Evolutionary conservation across 805 yeast species (phyloP).

Genomic region (Pichia gijzeniarum): DNA sequence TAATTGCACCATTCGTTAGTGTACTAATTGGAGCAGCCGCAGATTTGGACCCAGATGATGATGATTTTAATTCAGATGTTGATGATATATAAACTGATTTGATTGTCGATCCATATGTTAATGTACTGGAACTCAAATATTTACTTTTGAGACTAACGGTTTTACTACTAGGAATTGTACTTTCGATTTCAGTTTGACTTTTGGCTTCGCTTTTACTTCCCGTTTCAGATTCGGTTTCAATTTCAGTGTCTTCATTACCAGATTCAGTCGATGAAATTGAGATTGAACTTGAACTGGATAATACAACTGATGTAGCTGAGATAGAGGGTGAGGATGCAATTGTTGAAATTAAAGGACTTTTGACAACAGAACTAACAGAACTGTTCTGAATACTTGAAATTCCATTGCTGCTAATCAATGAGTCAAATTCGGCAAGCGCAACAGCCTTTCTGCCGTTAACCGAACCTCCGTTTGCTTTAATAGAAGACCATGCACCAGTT

Average conservation of each 20-base stretch:
- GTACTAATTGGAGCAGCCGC: neutral
- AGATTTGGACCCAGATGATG: neutral
- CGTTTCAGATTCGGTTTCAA: neutral
- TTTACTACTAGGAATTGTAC: neutral
- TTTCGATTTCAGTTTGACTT: neutral
- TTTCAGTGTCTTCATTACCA: too few species aligned
- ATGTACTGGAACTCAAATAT: constrained; percentile 2
- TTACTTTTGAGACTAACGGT: constrained; percentile 1
- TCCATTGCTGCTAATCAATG: constrained; percentile 28
- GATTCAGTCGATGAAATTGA: too few species aligned
- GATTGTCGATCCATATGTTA: neutral
- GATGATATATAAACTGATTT: neutral
- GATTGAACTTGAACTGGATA: neutral
- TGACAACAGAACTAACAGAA: neutral
- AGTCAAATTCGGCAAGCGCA: constrained; percentile 39
- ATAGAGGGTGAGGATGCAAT: neutral
- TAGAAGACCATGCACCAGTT: constrained; percentile 55
- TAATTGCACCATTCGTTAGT: neutral
- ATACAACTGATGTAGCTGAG: neutral
- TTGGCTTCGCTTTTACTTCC: too few species aligned
- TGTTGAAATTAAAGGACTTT: neutral
- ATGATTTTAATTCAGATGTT: neutral
- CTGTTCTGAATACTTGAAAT: neutral
- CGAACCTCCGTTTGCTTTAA: constrained; percentile 48
- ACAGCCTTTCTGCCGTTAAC: constrained; percentile 52